phyloP scores from a whole-genome alignment of 2,329 filamentous ascomycete genomes.

The Didymella segeticola region DNA sequence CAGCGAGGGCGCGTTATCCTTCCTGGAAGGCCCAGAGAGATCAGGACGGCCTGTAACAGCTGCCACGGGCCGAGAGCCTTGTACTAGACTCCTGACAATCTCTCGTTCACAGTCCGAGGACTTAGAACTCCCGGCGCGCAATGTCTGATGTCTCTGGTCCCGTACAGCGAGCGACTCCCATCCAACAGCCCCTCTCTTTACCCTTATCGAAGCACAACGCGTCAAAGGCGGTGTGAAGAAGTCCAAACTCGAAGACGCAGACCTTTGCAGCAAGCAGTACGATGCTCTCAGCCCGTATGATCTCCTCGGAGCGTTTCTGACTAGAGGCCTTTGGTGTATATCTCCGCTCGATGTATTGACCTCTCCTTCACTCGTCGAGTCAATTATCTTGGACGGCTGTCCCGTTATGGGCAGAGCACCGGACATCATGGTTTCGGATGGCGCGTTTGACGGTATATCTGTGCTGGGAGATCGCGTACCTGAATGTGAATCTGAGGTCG shows the following conservation, averaged over 20 bases:
- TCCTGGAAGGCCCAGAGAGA: background rate
- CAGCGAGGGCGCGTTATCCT: background rate
- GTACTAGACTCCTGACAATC: too few relatives aligned
- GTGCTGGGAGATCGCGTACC: background rate
- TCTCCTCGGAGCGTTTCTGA: background rate
- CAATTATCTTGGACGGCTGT: background rate
- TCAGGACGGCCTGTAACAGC: background rate
- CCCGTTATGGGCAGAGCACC: background rate
- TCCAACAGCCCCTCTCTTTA: background rate
- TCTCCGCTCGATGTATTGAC: background rate
- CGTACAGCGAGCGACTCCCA: background rate
- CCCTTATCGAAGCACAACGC: background rate
- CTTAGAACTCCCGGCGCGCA: background rate
- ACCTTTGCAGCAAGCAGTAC: conserved; percentile 6
- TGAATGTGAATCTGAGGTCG: too few relatives aligned
- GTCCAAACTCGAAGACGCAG: conserved; percentile 12
- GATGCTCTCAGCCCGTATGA: background rate
- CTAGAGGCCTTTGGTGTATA: background rate
- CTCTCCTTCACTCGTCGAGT: background rate
- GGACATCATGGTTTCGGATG: background rate
- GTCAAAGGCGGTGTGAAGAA: conserved; percentile 27
- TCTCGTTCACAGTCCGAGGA: background rate
- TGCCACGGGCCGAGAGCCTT: background rate
- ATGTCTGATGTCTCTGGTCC: background rate
- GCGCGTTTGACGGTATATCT: background rate